Percentiles rank a stretch among this genome's conserved stretches.
These are phyloP conservation scores for Lodderomyces beijingensis DNA, from an alignment of 1,139 yeast genomes.

Conservation along the genomic window DNA sequence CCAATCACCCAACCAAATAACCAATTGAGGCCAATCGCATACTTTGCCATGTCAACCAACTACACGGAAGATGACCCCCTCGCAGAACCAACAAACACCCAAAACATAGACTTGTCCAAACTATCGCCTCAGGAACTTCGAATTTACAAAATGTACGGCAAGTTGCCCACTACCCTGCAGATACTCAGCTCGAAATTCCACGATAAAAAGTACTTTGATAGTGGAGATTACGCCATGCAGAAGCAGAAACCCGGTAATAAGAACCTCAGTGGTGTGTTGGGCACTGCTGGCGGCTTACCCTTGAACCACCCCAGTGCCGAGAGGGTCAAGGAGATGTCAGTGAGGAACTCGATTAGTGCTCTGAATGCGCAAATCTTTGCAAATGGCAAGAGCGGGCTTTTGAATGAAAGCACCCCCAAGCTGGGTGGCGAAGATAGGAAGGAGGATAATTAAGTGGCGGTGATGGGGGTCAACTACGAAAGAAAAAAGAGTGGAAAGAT, in stretches of 20 bases:
- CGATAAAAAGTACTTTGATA: constrained; percentile 92
- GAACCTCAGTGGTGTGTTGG: constrained; percentile 14
- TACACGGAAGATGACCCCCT: constrained; percentile 42
- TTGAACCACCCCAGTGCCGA: constrained; percentile 48
- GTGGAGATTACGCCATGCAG: constrained; percentile 96
- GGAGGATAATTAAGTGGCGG: not conserved
- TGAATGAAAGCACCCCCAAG: constrained; percentile 39
- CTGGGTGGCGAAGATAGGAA: constrained; percentile 2
- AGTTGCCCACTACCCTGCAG: constrained; percentile 82
- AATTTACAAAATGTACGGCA: constrained; percentile 79
- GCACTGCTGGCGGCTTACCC: constrained; percentile 37
- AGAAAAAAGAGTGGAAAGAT: no score
- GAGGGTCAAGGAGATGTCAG: constrained; percentile 45
- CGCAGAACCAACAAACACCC: constrained; percentile 44
- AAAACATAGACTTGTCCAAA: constrained; percentile 51
- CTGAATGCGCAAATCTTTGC: constrained; percentile 41
- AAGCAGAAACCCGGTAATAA: constrained; percentile 41
- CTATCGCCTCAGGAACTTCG: constrained; percentile 66
- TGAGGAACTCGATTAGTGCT: constrained; percentile 43
- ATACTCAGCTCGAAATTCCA: constrained; percentile 72
- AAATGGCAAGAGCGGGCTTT: constrained; percentile 45
- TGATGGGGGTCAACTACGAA: not conserved
- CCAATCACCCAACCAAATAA: no score
- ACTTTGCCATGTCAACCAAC: constrained; percentile 3
- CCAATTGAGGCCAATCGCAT: no score